Conservation (phyloP, 1,284 basidiomycete species). For the Xerocomus amazonicus region DNA sequence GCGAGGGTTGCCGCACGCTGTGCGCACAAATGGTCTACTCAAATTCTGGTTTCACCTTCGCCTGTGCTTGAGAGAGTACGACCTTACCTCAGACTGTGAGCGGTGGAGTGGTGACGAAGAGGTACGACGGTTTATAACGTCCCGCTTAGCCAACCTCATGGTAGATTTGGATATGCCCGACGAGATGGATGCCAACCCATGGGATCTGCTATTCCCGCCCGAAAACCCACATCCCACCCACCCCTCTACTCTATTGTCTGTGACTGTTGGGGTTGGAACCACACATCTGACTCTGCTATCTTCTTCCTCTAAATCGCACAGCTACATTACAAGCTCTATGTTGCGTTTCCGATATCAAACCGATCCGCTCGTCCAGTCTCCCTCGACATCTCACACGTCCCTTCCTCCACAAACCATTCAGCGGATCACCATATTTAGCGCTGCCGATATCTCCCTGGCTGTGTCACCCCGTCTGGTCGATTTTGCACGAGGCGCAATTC, state of each 20-base stretch:
- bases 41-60: slow-evolving; percentile 73
- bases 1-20: slow-evolving; percentile 56
- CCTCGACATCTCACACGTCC: slow-evolving; percentile 17
- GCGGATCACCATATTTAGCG: slow-evolving; percentile 38
- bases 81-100: slow-evolving; percentile 6
- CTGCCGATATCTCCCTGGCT: slow-evolving; percentile 45
- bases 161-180: slow-evolving; percentile 46
- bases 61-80: slow-evolving; percentile 41
- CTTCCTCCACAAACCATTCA: slow-evolving; percentile 26
- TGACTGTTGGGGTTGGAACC: slow-evolving; percentile 20
- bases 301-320: slow-evolving; percentile 21
- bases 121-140: slow-evolving; percentile 34
- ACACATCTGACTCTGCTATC: slow-evolving; percentile 21
- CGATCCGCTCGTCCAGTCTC: slow-evolving; percentile 7
- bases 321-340: slow-evolving; percentile 24
- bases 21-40: slow-evolving; percentile 64
- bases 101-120: slow-evolving; percentile 18
- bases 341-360: slow-evolving; percentile 29
- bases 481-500: slow-evolving; percentile 58
- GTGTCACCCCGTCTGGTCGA: slow-evolving; percentile 60
- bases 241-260: slow-evolving; percentile 8
- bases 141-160: slow-evolving; percentile 36
- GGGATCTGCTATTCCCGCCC: slow-evolving; percentile 29
- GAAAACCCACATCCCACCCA: slow-evolving; percentile 7
- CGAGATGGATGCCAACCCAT: slow-evolving; percentile 31